Evolutionary conservation across 1,139 yeast genomes (phyloP).

Genomic region (Kodamaea plutei): DNA sequence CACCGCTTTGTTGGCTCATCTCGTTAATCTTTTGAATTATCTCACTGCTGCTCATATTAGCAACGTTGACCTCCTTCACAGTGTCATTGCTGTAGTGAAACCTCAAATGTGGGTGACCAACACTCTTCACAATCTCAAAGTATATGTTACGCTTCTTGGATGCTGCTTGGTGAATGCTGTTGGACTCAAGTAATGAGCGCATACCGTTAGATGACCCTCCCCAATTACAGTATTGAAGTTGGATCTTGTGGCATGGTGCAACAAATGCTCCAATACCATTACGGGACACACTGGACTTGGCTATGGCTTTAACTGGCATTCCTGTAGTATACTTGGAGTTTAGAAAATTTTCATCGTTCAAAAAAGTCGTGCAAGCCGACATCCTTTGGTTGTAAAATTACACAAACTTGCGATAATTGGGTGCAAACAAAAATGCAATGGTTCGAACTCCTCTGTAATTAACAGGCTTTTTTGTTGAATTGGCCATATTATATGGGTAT

Average conservation of each 20-base stretch:
- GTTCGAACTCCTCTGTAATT: too few species aligned
- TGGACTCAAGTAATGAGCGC: slow-evolving; percentile 58
- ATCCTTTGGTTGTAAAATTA: too few species aligned
- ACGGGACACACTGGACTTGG: slow-evolving; percentile 54
- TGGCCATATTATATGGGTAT: too few species aligned
- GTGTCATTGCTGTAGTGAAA: slow-evolving; percentile 18
- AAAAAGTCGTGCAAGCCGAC: slow-evolving; percentile 1
- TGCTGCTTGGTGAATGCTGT: slow-evolving; percentile 57
- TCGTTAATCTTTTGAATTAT: slow-evolving; percentile 59
- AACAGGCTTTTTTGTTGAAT: too few species aligned
- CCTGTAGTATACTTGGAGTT: background rate
- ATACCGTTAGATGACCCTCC: slow-evolving; percentile 92
- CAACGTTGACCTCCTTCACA: slow-evolving; percentile 41
- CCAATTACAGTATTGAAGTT: slow-evolving; percentile 83
- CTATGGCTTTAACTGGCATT: slow-evolving; percentile 51
- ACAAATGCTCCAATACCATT: slow-evolving; percentile 83
- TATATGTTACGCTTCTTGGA: slow-evolving; percentile 58
- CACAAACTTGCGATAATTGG: background rate
- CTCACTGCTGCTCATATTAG: slow-evolving; percentile 57
- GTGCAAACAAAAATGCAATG: slow-evolving; percentile 1
- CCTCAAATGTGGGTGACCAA: slow-evolving; percentile 77
- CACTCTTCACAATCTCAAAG: slow-evolving; percentile 62
- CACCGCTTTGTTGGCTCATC: slow-evolving; percentile 38
- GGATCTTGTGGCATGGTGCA: slow-evolving; percentile 67
- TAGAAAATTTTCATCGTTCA: slow-evolving; percentile 15